Conservation (phyloP, 2,329 filamentous ascomycete species). For the Ophiocordyceps sinensis region DNA sequence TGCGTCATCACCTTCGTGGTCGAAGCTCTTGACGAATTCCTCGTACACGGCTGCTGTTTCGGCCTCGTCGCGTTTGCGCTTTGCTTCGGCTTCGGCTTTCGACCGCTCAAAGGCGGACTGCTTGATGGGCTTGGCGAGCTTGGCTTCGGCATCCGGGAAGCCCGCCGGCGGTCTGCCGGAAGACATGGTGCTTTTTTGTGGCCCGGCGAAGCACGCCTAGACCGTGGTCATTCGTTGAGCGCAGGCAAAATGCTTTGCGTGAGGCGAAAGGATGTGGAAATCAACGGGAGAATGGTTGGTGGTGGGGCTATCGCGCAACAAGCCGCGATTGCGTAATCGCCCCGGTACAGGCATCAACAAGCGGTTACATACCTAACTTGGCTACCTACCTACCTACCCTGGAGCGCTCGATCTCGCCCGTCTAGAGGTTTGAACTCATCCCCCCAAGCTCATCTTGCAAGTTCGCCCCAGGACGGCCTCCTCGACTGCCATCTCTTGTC, state of each 20-base stretch:
- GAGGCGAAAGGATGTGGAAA: too few relatives aligned
- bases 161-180: conserved; percentile 31
- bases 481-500: conserved; percentile 39
- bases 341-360: too few relatives aligned
- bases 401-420: neutral
- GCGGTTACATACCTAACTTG: too few relatives aligned
- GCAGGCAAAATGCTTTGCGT: too few relatives aligned
- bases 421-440: neutral
- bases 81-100: conserved; percentile 79
- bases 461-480: conserved; percentile 31
- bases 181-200: conserved; percentile 21
- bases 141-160: conserved; percentile 62
- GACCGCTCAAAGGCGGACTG: conserved; percentile 82
- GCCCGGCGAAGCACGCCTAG: neutral
- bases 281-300: too few relatives aligned
- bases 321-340: too few relatives aligned
- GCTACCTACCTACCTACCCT: too few relatives aligned
- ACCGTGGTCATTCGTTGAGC: too few relatives aligned
- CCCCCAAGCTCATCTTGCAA: conserved; percentile 25
- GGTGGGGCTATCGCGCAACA: too few relatives aligned
- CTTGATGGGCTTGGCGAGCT: conserved; percentile 66
- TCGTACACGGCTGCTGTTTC: conserved; percentile 79
- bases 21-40: conserved; percentile 74
- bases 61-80: conserved; percentile 67
- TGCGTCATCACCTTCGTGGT: conserved; percentile 35